A percentile compares a stretch with the other conserved stretches of the same genome.
These are phyloP conservation scores for Eimeria maxima DNA, from an alignment of 169 alveolate species.

Conservation along the genomic window DNA sequence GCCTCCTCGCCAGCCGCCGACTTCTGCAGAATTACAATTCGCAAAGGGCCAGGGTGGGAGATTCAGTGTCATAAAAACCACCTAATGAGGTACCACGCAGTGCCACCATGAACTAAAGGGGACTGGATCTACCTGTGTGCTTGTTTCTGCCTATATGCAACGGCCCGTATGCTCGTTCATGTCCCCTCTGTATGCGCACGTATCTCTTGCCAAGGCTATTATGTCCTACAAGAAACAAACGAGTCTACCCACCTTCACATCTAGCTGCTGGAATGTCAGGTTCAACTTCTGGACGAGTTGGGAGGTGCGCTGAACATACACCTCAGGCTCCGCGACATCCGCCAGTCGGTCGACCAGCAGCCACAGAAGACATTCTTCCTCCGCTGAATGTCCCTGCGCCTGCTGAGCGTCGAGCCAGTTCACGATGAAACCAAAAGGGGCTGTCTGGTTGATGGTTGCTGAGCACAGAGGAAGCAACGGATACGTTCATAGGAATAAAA, in stretches of 20 bases:
- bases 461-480: constrained; percentile 9
- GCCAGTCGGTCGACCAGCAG: constrained; percentile 59
- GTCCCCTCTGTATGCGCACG: neutral
- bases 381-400: constrained; percentile 5
- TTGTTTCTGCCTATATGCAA: neutral
- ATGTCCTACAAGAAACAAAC: neutral
- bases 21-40: neutral
- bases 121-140: neutral
- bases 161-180: neutral
- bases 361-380: constrained; percentile 56
- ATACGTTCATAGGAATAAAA: neutral
- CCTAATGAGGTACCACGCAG: neutral
- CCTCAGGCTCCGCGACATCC: constrained; percentile 51
- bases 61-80: neutral
- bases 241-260: constrained; percentile 12
- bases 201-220: neutral
- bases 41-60: neutral
- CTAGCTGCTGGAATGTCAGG: constrained; percentile 44
- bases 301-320: constrained; percentile 27
- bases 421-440: constrained; percentile 19
- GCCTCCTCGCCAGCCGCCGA: constrained; percentile 68
- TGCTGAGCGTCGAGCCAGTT: constrained; percentile 44
- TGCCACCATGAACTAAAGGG: neutral
- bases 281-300: constrained; percentile 55
- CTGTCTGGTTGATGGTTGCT: constrained; percentile 37